A percentile compares a stretch with the other conserved stretches of the same genome.
These are phyloP conservation scores for Harrya chromipes DNA, from an alignment of 768 basidiomycete species.

Conservation along the genomic window DNA sequence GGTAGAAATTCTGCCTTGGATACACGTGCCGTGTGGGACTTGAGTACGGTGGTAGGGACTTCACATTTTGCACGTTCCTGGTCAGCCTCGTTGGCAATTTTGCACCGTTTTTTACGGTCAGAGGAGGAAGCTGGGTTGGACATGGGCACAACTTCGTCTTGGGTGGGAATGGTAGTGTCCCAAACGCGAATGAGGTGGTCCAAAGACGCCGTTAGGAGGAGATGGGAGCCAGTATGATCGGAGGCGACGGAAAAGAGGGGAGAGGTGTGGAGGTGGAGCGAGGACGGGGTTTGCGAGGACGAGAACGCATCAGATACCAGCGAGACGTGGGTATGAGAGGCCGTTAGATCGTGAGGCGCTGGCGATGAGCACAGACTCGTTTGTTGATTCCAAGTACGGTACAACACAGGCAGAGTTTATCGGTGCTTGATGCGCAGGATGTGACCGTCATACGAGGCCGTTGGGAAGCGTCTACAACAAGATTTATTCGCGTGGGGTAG, in stretches of 20 bases:
- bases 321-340: slow-evolving; percentile 44
- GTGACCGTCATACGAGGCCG: slow-evolving; percentile 78
- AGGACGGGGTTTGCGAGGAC: slow-evolving; percentile 46
- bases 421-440: slow-evolving; percentile 61
- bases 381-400: slow-evolving; percentile 31
- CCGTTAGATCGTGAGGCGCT: slow-evolving; percentile 79
- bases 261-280: slow-evolving; percentile 79
- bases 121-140: neutral
- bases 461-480: slow-evolving; percentile 58
- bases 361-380: slow-evolving; percentile 45
- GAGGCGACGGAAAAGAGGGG: slow-evolving; percentile 72
- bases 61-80: slow-evolving; percentile 46
- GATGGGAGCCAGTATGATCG: slow-evolving; percentile 50
- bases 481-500: neutral
- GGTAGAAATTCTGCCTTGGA: slow-evolving; percentile 64
- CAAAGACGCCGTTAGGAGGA: slow-evolving; percentile 86
- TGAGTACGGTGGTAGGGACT: slow-evolving; percentile 69
- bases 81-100: slow-evolving; percentile 37
- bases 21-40: slow-evolving; percentile 81
- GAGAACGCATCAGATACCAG: slow-evolving; percentile 6
- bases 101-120: slow-evolving; percentile 60
- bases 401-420: slow-evolving; percentile 64
- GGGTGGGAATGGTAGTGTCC: slow-evolving; percentile 58
- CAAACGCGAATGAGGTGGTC: slow-evolving; percentile 83
- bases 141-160: slow-evolving; percentile 53